Conservation (phyloP, 306 rosid genomes). For the Rubus idaeus region DNA sequence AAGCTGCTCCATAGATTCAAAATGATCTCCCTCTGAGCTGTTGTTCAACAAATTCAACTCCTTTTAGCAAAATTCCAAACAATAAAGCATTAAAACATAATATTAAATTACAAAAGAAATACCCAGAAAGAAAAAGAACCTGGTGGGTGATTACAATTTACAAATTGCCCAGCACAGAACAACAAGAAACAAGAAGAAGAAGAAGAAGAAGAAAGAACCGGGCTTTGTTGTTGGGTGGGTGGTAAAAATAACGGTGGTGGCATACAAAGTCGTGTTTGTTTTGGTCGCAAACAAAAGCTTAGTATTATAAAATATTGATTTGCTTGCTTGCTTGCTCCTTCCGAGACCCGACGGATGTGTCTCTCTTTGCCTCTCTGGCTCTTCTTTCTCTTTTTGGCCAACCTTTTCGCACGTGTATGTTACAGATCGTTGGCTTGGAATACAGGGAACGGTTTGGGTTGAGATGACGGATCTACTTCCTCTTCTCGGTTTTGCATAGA, state of each 20-base stretch:
- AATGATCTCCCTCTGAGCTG: constrained; percentile 10
- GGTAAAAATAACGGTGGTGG: constrained; percentile 8
- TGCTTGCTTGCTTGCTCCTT: constrained; percentile 6
- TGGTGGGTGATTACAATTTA: constrained; percentile 35
- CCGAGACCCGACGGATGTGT: constrained; percentile 8
- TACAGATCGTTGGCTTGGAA: background rate
- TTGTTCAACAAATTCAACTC: constrained; percentile 13
- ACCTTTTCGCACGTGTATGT: constrained; percentile 14
- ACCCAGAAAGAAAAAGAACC: background rate
- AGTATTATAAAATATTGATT: background rate
- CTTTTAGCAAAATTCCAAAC: background rate
- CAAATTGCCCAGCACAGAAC: constrained; percentile 29
- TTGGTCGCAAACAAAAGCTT: constrained; percentile 25
- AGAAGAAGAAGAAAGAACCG: constrained; percentile 27
- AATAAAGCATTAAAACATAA: background rate
- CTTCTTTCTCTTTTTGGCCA: background rate
- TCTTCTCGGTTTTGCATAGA: background rate
- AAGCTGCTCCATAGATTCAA: constrained; percentile 60
- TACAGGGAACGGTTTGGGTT: background rate
- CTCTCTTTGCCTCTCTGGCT: constrained; percentile 5
- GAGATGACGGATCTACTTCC: background rate
- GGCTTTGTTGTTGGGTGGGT: constrained; percentile 31
- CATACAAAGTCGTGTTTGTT: constrained; percentile 24
- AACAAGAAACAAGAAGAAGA: constrained; percentile 28
- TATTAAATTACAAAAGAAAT: background rate